Base-by-base conservation (phyloP, 2,329 filamentous ascomycete species). In the Colletotrichum scovillei region DNA sequence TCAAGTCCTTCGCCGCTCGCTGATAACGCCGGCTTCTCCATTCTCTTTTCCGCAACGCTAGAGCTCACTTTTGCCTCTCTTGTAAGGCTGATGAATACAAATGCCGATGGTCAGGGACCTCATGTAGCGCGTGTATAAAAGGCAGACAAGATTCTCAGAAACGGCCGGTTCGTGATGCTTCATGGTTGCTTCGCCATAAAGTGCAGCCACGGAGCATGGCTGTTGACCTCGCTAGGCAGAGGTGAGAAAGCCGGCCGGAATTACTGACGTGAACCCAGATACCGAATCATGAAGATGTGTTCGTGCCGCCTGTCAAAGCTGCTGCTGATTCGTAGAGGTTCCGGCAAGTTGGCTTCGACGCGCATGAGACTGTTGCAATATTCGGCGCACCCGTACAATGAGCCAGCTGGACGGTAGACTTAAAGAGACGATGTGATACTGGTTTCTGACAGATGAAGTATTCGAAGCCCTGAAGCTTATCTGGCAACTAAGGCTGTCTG, bases 21-120 rank as follows among this genome's bases (percentile, higher is more conserved):
- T 49, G 42, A 49, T n/a, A 49, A 49, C 42, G 8, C 1, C 42
- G 42, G 8, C 42, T 2, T 49, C 42, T n/a, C 1, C 0, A 11
- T 49, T 7, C 1, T 3, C 19, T 11, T 49, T 4, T 22, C 19
- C 8, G 42, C 3, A 11, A 22, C 3, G 19, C 42, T 11, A 1
- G 8, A 22, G 7, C 7, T 49, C 19, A 22, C 19, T 0, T n/a
- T 19, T 49, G 8, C 4, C 19, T 49, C 19, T 49, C 42, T 22
- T 8, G 0, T 1, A 22, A n/a, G 42, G 9, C 3, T 16, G 14
- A 3, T 42, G 14, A 16, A 8, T 19, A 0, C 1, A 42, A 3
- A 4, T 49, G 42, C 42, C 19, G 3, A 22, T 49, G 3, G 7
- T 2, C 8, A 5, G 8, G 4, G 8, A 9, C 16, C 7, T 49